A percentile compares a stretch with the other conserved stretches of the same genome.
These are phyloP conservation scores for Ascochyta rabiei DNA, from an alignment of 2,329 filamentous ascomycete genomes.

Conservation along the genomic window DNA sequence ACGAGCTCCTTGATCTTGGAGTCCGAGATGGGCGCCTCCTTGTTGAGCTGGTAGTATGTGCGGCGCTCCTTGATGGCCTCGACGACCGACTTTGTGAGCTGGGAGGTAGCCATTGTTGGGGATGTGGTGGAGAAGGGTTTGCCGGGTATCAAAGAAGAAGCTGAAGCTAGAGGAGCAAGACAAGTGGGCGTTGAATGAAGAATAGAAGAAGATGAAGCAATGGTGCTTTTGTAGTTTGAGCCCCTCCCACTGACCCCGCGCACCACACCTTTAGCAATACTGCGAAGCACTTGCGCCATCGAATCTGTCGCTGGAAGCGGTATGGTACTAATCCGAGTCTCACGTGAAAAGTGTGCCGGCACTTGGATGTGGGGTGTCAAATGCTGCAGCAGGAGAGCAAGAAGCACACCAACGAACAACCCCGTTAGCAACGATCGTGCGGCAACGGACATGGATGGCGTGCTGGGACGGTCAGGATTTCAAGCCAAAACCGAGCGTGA, in stretches of 20 bases:
- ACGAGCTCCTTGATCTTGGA: constrained; percentile 68
- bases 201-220: constrained; percentile 11
- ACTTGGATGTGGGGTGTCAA: constrained; percentile 25
- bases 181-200: constrained; percentile 13
- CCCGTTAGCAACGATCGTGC: constrained; percentile 31
- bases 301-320: constrained; percentile 22
- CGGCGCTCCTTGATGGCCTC: constrained; percentile 71
- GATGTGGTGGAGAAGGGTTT: constrained; percentile 28
- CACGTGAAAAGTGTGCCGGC: constrained; percentile 17
- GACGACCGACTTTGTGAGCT: constrained; percentile 47
- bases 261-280: constrained; percentile 35
- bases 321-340: constrained; percentile 10
- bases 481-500: constrained; percentile 3
- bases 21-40: constrained; percentile 64
- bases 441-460: constrained; percentile 24
- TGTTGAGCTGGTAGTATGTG: constrained; percentile 71
- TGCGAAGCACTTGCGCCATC: constrained; percentile 43
- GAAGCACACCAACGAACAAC: constrained; percentile 33
- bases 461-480: constrained; percentile 13
- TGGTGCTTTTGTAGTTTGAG: constrained; percentile 28
- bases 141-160: constrained; percentile 14
- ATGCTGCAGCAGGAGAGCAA: constrained; percentile 35
- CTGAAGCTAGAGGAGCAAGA: constrained; percentile 5
- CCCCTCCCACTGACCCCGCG: constrained; percentile 19
- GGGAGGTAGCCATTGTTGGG: constrained; percentile 45